Conservation (phyloP, 176 grass and related monocot species). For the Triticum monococcum region DNA sequence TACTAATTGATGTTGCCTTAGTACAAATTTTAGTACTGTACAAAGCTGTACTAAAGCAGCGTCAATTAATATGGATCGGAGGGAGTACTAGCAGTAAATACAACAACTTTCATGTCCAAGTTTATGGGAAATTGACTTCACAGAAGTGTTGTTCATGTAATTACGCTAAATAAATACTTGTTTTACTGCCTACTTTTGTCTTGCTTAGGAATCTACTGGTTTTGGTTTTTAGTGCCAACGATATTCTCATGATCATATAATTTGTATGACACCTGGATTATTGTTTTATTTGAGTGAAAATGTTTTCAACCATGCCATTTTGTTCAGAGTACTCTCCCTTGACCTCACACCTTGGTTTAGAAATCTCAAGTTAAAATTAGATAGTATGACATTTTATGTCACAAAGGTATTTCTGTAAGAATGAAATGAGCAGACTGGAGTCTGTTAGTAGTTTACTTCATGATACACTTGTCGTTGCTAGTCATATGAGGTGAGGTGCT, state of each 20-base stretch:
- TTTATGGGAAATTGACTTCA: neutral
- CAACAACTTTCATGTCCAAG: neutral
- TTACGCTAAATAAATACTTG: neutral
- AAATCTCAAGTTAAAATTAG: neutral
- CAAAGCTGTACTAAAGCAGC: no score
- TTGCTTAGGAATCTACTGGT: neutral
- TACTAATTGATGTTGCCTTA: no score
- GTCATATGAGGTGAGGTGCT: neutral
- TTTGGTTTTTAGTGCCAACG: neutral
- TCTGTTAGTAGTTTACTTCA: neutral
- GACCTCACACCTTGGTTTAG: neutral
- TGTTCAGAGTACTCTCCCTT: neutral
- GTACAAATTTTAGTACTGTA: no score
- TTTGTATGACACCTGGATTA: neutral
- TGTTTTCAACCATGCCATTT: neutral
- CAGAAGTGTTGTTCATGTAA: neutral
- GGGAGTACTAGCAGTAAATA: neutral
- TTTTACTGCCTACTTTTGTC: neutral
- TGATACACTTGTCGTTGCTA: neutral
- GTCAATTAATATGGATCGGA: no score
- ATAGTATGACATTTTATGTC: no score
- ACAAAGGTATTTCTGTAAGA: neutral
- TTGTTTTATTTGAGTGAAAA: neutral
- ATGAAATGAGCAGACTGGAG: neutral
- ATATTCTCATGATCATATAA: neutral